Evolutionary conservation across 2,329 filamentous ascomycete species (phyloP).

Genomic region (Pseudogymnoascus sp.): DNA sequence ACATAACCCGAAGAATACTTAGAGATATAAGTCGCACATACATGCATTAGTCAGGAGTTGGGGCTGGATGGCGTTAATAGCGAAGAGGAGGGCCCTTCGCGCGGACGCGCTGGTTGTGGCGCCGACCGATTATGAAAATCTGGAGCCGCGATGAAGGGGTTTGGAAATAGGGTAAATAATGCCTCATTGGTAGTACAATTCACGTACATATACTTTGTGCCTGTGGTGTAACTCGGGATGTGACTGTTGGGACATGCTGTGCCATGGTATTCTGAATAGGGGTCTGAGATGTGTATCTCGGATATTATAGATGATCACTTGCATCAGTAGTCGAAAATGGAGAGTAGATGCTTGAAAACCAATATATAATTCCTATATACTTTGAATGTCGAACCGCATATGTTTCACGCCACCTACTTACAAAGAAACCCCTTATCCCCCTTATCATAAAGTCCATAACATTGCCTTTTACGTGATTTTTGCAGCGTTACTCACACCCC

Average conservation of each 20-base stretch:
- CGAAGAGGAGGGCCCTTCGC: not conserved
- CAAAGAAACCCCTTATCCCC: not conserved
- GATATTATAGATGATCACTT: not conserved
- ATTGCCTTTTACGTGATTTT: not conserved
- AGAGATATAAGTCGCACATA: conserved; percentile 4
- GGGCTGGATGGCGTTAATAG: conserved; percentile 4
- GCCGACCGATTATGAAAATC: conserved; percentile 2
- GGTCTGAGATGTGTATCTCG: not conserved
- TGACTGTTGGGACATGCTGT: not conserved
- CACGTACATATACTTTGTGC: not conserved
- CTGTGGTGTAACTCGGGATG: not conserved
- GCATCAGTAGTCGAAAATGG: not conserved
- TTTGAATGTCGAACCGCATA: not conserved
- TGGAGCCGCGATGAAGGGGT: not conserved
- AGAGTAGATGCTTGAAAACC: not conserved
- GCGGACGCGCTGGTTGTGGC: conserved; percentile 5
- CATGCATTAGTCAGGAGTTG: conserved; percentile 5
- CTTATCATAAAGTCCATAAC: not conserved
- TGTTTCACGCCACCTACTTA: not conserved
- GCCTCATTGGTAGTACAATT: not conserved
- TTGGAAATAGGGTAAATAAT: conserved; percentile 7
- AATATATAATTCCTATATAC: not conserved
- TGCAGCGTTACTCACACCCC: not conserved
- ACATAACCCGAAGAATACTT: not conserved
- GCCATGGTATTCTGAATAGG: not conserved